Percentiles rank a stretch among this genome's conserved stretches.
phyloP scores from a whole-genome alignment of 2,329 filamentous ascomycete genomes.

The Pseudogymnoascus sp. region DNA sequence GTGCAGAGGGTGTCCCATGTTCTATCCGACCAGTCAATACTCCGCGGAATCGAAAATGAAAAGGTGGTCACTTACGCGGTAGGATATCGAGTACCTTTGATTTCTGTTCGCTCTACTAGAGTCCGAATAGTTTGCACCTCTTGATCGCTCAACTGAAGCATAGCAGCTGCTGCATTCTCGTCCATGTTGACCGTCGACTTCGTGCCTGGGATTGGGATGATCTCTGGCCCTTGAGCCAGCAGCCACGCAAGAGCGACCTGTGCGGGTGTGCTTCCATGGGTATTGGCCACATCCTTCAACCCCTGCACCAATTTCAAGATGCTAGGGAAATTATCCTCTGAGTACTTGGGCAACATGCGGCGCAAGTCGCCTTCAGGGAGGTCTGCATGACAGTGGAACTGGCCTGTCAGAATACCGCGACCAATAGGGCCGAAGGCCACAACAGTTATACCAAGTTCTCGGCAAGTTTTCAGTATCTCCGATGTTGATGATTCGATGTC shows the following conservation, averaged over 20 bases:
- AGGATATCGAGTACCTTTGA: constrained; percentile 18
- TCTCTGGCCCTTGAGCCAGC: constrained; percentile 11
- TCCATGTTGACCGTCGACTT: constrained; percentile 6
- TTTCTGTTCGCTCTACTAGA: constrained; percentile 16
- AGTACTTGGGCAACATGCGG: constrained; percentile 12
- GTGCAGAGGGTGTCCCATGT: neutral
- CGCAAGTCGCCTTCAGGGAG: constrained; percentile 34
- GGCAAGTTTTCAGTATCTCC: constrained; percentile 30
- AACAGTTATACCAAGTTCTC: constrained; percentile 35
- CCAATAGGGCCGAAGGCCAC: constrained; percentile 38
- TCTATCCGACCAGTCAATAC: neutral
- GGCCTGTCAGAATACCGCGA: constrained; percentile 38
- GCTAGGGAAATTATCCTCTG: constrained; percentile 34
- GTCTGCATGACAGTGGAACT: constrained; percentile 35
- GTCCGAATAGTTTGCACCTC: constrained; percentile 18
- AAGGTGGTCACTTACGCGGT: constrained; percentile 14
- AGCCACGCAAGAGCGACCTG: constrained; percentile 45
- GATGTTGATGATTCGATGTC: constrained; percentile 34
- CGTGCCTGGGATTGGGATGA: constrained; percentile 11
- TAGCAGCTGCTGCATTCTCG: constrained; percentile 9
- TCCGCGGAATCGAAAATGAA: neutral
- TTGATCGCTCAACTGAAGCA: constrained; percentile 17
- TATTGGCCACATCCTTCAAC: constrained; percentile 34
- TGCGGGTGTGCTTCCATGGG: constrained; percentile 35
- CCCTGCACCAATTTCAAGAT: constrained; percentile 38